These are phyloP conservation scores for Nigrospora oryzae DNA, from an alignment of 2,329 filamentous ascomycete species.

Conservation along the genomic window DNA sequence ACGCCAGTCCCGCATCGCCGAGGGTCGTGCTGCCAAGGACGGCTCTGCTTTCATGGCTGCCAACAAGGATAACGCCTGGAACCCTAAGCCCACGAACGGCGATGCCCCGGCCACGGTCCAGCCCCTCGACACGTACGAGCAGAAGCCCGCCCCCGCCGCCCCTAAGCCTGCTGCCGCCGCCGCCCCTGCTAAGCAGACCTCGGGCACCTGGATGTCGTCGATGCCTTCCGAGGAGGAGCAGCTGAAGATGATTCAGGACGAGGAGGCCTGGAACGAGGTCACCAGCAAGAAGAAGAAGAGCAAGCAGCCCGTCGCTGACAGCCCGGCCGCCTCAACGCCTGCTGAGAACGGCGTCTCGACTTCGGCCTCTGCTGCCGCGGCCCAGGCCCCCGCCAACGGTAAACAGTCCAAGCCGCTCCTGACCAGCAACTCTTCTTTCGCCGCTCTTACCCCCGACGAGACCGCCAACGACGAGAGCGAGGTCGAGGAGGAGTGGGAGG, in stretches of 20 bases:
- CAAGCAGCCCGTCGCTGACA: conserved; percentile 30
- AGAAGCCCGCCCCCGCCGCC: conserved; percentile 14
- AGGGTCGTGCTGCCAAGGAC: conserved; percentile 77
- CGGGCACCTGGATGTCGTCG: conserved; percentile 38
- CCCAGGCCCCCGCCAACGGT: conserved; percentile 11
- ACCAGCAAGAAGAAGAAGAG: conserved; percentile 31
- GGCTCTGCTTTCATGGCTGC: conserved; percentile 52
- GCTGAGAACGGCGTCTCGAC: conserved; percentile 8
- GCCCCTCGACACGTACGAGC: conserved; percentile 51
- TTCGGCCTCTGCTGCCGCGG: conserved; percentile 7
- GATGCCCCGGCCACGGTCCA: conserved; percentile 24
- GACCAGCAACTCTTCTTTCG: conserved; percentile 23
- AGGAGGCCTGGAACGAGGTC: conserved; percentile 50
- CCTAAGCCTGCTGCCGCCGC: conserved; percentile 18
- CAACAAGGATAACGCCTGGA: conserved; percentile 30
- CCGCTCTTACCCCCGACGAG: conserved; percentile 21
- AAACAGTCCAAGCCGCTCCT: conserved; percentile 21
- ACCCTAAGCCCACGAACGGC: conserved; percentile 24
- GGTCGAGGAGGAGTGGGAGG: conserved; percentile 24
- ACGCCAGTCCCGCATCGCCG: conserved; percentile 69
- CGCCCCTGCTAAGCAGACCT: conserved; percentile 18
- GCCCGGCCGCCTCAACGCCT: conserved; percentile 11
- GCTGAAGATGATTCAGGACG: conserved; percentile 46
- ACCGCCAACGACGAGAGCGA: conserved; percentile 18
- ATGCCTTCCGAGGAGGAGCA: conserved; percentile 56